Base-by-base conservation (phyloP, 2,329 filamentous ascomycete genomes). In the Neofusicoccum umdonicola region DNA sequence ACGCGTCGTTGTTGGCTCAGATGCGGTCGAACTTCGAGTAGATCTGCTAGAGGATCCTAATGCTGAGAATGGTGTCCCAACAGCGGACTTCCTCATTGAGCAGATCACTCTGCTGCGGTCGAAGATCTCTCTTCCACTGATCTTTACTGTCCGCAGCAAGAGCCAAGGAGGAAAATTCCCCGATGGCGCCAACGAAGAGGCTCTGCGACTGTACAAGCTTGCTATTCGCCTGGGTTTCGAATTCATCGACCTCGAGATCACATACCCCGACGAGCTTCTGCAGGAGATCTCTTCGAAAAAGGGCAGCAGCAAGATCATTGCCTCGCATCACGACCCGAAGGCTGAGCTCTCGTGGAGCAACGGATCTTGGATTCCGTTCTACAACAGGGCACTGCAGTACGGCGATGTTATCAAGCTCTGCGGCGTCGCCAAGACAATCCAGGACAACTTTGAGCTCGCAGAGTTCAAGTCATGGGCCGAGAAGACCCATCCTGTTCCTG, bases 391-490 rank as follows among this genome's bases (percentile, higher is more conserved):
- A 15, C 81, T 97, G 13, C 90, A 96, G 73, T 91, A 92, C 71
- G 95, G 94, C 54, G 93, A 98, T 73, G 84, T 98, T 65, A 92
- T 99, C 80, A 99, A 99, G 80, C 87, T 99, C 44, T 89, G 98
- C 6, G 95, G 95, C 45, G 83, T 90, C 64, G 94, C 94, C 1
- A 86, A 84, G 63, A 85, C 78, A 19, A 82, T 94, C 51, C 87
- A 93, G 66, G 93, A 98, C 78, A 99, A 99, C 76, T 95, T 91
- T 73, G 87, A 90, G 45, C 84, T 98, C 35, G 87, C 88, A 45
- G 86, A 86, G 56, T 99, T 99, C 85, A 93, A 91, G 80, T 80
- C 84, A 22, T 89, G 86, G 80, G 93, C 93, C 78, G 82, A 87
- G 42, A 81, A 84, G 27, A 85, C 90, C 1, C 90, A 96, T 73